Evolutionary conservation across 352 stramenopile species (phyloP), one percentile per base, ranked within the genome.

Genomic region (Phytophthora capsici): DNA sequence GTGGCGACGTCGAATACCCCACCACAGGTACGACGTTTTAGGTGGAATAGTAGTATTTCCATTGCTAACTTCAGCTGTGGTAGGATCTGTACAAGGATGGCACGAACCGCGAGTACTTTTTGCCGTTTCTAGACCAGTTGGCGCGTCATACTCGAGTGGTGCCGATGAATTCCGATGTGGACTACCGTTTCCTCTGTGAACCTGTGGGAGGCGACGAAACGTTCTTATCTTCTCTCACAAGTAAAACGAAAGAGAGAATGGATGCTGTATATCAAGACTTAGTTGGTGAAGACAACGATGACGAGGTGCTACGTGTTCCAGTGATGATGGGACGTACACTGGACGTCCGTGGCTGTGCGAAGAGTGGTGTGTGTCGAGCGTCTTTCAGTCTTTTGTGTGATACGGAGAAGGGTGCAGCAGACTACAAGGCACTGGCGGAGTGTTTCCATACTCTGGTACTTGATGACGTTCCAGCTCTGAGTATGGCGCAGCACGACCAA

Each of bases 61-160:
- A 19, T 9, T 56, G 40, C 48, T 14, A 26, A 17, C 3, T 43
- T 20, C 40, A 28, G 14, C 63, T 44, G 62, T 81, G 78, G 0
- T 63, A 89, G 69, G 83, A 97, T 49, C 76, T 99, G 48, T 99
- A 99, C 77, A 82, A 97, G 64, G 90, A 97, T 53, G 97, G 96
- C 41, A 86, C 98, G 36, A 98, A 99, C 79, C 78, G 94, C 57
- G 88, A 97, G 46, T 98, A 98, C 64, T 99, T 99, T 73, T 45
- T 98, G 45, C 96, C 95, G n/a, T 99, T 99, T 73, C 85, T 99
- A 36, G 85, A 98, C 49, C 75, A 98, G 57, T 75, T 99, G n/a
- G 58, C 95, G 30, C 74, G 79, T 20, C 92, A 99, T 74, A 98
- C 93, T 8, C 78, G 72, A 43, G 75, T 94, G 8, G 70, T 96